These are phyloP conservation scores for Camellia oleifera DNA, from an alignment of 179 eudicot genomes.

Conservation along the genomic window DNA sequence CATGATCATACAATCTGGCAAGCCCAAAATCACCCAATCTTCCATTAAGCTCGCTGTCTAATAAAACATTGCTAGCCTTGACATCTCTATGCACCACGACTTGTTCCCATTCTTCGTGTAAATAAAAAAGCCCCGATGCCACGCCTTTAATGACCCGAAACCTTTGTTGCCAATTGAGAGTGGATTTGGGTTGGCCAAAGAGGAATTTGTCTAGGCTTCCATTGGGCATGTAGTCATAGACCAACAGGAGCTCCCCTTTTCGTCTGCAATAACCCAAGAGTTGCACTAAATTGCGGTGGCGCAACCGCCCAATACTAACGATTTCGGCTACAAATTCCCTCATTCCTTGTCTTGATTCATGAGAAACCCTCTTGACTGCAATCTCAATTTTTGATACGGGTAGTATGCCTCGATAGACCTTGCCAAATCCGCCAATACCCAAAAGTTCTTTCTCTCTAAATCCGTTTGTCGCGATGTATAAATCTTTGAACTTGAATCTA, in stretches of 20 bases:
- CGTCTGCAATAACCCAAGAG: slow-evolving; percentile 50
- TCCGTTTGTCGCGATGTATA: slow-evolving; percentile 32
- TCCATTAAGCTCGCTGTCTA: slow-evolving; percentile 60
- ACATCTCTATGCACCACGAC: slow-evolving; percentile 66
- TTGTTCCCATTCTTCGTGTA: slow-evolving; percentile 73
- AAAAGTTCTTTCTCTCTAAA: slow-evolving; percentile 21
- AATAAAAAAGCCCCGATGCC: slow-evolving; percentile 64
- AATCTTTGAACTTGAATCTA: slow-evolving; percentile 33
- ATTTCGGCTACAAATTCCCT: slow-evolving; percentile 50
- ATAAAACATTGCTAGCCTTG: slow-evolving; percentile 72
- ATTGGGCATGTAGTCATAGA: slow-evolving; percentile 77
- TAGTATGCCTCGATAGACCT: slow-evolving; percentile 59
- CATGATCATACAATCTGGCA: slow-evolving; percentile 35
- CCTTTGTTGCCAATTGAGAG: slow-evolving; percentile 60
- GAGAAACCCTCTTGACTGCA: slow-evolving; percentile 61
- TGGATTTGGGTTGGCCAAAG: slow-evolving; percentile 30
- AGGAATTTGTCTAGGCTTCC: slow-evolving; percentile 68
- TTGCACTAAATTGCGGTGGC: slow-evolving; percentile 48
- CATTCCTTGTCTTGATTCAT: slow-evolving; percentile 65
- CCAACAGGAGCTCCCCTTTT: slow-evolving; percentile 59
- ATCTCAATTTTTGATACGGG: slow-evolving; percentile 34
- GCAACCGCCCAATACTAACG: slow-evolving; percentile 37
- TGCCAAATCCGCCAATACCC: slow-evolving; percentile 52
- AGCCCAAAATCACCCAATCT: slow-evolving; percentile 70
- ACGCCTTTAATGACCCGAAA: slow-evolving; percentile 65